Base-by-base conservation (phyloP, 768 basidiomycete genomes). In the Tylopilus vinaceipallidus region DNA sequence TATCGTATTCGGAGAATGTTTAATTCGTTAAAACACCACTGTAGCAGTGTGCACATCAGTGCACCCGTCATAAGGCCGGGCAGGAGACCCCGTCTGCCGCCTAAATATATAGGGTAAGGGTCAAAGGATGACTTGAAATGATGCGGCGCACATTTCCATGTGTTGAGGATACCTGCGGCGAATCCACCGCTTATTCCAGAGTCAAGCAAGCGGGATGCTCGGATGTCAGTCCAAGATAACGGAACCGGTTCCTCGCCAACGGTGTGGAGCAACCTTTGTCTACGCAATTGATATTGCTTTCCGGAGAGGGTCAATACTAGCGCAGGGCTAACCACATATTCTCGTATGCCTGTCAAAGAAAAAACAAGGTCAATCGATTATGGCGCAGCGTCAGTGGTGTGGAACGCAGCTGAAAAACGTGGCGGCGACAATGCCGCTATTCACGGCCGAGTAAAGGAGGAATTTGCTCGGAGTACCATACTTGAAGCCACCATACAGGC, bases 361-460 rank as follows among this genome's bases (percentile, higher is more conserved):
- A 43, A 33, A 29, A 44, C 3, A 36, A 16, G 23, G 30, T 53
- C 40, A 44, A 42, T 55, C 14, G 0, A 41, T 38, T 22, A 30
- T 3, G 22, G 29, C 5, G 16, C 12, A 27, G 3, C 3, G 9
- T 38, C 16, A 12, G 32, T 1, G 14, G 8, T 22, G 40, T 20
- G 36, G 4, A 26, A 51, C 26, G 72, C 85, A 46, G 92, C 92
- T 77, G 67, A 94, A 93, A 70, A 94, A 94, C 0, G 83, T 78
- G 9, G 81, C 74, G 6, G 87, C 83, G 10, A 81, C 84, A 16
- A 91, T 70, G 20, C 82, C 83, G 39, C 83, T 82, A 61, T 93
- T 93, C 19, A 88, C 54, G 16, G 81, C 84, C 49, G 91, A 80
- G 32, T 82, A 77, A 11, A 77, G 59, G 26, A 83, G 77, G 17